Conservation (phyloP, 106 monocot species). For the Dioscorea zingiberensis region DNA sequence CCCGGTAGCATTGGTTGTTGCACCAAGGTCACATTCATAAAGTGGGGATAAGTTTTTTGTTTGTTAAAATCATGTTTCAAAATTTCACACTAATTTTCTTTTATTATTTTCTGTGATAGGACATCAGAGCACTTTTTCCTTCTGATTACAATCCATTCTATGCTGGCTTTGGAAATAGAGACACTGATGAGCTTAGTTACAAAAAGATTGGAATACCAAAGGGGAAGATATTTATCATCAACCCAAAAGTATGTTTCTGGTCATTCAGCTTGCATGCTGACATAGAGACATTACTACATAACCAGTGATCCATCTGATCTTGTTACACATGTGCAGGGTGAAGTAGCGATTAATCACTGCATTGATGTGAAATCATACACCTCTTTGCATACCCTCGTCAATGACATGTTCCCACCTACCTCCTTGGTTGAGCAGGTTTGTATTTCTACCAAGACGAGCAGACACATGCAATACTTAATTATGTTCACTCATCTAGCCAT, state of each 20-base stretch:
- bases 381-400: constrained; percentile 78
- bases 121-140: constrained; percentile 93
- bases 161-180: constrained; percentile 99
- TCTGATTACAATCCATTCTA: constrained; percentile 97
- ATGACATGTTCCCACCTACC: constrained; percentile 99
- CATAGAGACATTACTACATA: not conserved
- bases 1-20: too few relatives aligned
- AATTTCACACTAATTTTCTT: too few relatives aligned
- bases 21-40: too few relatives aligned
- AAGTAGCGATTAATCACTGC: constrained; percentile 76
- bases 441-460: not conserved
- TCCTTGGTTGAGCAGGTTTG: constrained; percentile 86
- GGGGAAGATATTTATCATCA: constrained; percentile 97
- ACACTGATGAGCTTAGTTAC: constrained; percentile 91
- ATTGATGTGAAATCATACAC: constrained; percentile 90
- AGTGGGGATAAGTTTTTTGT: too few relatives aligned
- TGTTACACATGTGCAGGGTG: constrained; percentile 43
- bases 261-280: not conserved
- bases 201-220: constrained; percentile 89
- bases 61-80: too few relatives aligned
- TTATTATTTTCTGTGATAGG: constrained; percentile 31
- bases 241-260: constrained; percentile 56
- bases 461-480: not conserved
- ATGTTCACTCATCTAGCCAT: not conserved
- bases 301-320: too few relatives aligned